Evolutionary conservation across 2,329 filamentous ascomycete species (phyloP), one percentile per base, ranked within the genome.

Genomic region (Nigrograna mackinnonii): DNA sequence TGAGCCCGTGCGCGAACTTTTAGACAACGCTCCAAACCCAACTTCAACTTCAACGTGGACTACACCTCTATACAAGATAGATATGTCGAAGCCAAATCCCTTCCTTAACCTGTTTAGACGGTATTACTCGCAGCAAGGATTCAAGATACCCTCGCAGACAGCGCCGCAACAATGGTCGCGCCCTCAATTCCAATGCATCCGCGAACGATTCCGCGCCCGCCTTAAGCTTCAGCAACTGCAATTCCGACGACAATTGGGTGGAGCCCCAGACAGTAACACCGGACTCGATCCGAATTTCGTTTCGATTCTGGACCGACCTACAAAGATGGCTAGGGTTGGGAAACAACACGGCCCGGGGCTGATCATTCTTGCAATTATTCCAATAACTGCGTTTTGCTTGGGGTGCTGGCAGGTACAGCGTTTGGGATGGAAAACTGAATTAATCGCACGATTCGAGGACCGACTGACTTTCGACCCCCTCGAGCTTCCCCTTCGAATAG

Each of bases 331-430:
- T 26, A 87, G 90, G 34, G 75, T 83, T 1, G 84, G 87, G 37
- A 79, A 82, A 55, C 81, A 79, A 46, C 91, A 96, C 74, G 89
- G 89, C 1, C 84, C 85, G 0, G 91, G 91, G 0, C 78, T 96
- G 7, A 83, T 94, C 24, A 77, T 96, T 47, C 80, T 96, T 9
- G 89, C 89, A 30, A 72, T 95, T 39, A 97, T 99, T 59, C 94
- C 94, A 36, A 71, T 96, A 46, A 96, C 91, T 1, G 90, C 94
- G 9, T 96, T 99, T 69, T 76, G 78, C 41, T 84, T 99, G 13
- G 94, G 94, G 21, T 89, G 89, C 50, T 99, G 94, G 94, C 94
- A 99, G 68, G 88, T 99, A 40, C 84, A 95, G 67, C 87, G 94
- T 9, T 81, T 99, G 2, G 83, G 85, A 44, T 96, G 92, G 91